Evolutionary conservation across 2,329 filamentous ascomycete genomes (phyloP).

Genomic region (Emydomyces testavorans): DNA sequence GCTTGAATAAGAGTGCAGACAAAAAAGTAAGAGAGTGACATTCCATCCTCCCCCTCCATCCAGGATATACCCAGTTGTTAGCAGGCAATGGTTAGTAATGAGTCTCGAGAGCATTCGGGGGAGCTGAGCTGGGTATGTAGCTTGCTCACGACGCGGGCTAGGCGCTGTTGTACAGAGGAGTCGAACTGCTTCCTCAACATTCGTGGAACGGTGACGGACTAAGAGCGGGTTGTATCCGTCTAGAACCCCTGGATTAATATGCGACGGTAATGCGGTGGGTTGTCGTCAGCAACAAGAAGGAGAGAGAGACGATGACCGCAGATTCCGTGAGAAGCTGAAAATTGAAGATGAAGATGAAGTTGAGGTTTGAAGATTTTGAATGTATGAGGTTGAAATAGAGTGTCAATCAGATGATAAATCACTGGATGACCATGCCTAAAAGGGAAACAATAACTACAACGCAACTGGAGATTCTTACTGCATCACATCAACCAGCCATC

Average conservation of each 20-base stretch:
- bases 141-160: constrained; percentile 1
- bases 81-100: neutral
- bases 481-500: no score
- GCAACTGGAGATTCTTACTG: no score
- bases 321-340: no score
- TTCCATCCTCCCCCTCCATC: neutral
- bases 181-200: neutral
- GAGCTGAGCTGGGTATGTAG: neutral
- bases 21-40: neutral
- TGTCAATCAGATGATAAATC: neutral
- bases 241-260: neutral
- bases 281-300: neutral
- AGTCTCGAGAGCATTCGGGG: neutral
- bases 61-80: neutral
- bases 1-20: no score
- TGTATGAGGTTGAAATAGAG: constrained; percentile 4
- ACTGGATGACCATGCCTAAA: neutral
- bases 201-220: neutral
- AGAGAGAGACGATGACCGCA: neutral
- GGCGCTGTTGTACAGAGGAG: neutral
- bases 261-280: neutral
- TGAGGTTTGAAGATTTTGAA: neutral
- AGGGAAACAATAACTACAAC: neutral
- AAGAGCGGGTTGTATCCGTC: neutral
- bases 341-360: neutral